Evolutionary conservation across 305 asterid genomes (phyloP).

Genomic region (Caryopteris hybrid): DNA sequence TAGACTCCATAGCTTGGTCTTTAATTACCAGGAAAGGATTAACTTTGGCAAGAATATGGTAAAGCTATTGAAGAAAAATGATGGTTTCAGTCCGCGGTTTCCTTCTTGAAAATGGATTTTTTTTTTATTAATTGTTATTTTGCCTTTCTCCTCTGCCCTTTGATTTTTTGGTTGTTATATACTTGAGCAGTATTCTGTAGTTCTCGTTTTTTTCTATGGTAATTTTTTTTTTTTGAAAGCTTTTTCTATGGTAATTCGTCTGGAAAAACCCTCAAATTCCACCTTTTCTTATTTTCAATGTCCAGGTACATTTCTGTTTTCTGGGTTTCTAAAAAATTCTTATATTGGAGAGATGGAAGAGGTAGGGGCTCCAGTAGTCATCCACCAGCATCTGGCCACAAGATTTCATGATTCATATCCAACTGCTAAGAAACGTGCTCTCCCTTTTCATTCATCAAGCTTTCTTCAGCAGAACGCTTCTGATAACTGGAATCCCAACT

Average conservation of each 20-base stretch:
- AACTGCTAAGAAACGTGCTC: slow-evolving; percentile 55
- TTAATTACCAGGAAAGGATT: background rate
- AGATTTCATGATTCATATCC: slow-evolving; percentile 39
- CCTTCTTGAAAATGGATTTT: background rate
- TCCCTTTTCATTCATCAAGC: slow-evolving; percentile 37
- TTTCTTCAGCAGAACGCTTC: slow-evolving; percentile 33
- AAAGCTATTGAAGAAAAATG: background rate
- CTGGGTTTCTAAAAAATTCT: background rate
- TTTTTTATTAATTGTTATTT: background rate
- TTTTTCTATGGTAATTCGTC: background rate
- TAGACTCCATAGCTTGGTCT: background rate
- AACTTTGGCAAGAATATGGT: background rate
- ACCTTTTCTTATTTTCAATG: background rate
- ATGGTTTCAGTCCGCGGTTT: background rate
- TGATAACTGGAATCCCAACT: slow-evolving; percentile 55
- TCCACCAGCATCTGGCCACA: slow-evolving; percentile 42
- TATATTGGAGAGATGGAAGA: slow-evolving; percentile 51
- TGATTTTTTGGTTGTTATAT: background rate
- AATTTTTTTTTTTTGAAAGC: too few species aligned
- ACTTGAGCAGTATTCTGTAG: background rate
- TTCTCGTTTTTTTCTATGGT: too few species aligned
- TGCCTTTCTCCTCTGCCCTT: background rate
- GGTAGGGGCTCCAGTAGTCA: slow-evolving; percentile 44
- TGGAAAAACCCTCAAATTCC: background rate
- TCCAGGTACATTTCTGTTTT: slow-evolving; percentile 23